Evolutionary conservation across 176 grass and related monocot species (phyloP).

Genomic region (Cenchrus fungigraminus): DNA sequence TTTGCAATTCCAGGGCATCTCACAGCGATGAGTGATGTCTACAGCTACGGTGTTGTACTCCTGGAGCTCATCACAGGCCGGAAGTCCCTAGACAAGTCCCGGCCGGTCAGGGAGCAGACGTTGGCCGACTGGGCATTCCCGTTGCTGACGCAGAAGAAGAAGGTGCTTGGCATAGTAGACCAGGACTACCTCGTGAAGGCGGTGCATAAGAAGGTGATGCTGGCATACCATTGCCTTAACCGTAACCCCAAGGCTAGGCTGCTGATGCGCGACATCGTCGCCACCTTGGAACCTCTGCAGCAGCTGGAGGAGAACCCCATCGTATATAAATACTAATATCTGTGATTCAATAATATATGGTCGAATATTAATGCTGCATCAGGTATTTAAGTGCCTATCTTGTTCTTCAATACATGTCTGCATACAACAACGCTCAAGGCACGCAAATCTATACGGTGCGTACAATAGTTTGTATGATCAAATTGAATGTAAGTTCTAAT

Average conservation of each 20-base stretch:
- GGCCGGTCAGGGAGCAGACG: slow-evolving; percentile 69
- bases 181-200: slow-evolving; percentile 74
- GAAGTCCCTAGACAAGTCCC: slow-evolving; percentile 72
- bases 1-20: slow-evolving; percentile 61
- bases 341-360: too few relatives aligned
- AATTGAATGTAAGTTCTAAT: too few relatives aligned
- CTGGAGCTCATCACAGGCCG: slow-evolving; percentile 77
- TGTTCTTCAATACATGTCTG: too few relatives aligned
- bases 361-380: too few relatives aligned
- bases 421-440: too few relatives aligned
- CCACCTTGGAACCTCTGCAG: slow-evolving; percentile 68
- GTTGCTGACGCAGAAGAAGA: slow-evolving; percentile 46
- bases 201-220: slow-evolving; percentile 65
- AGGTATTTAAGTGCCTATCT: too few relatives aligned
- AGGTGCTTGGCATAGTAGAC: slow-evolving; percentile 62
- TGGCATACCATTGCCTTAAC: slow-evolving; percentile 83
- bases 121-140: slow-evolving; percentile 77
- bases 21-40: slow-evolving; percentile 88
- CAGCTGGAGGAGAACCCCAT: slow-evolving; percentile 28
- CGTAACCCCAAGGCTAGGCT: slow-evolving; percentile 81
- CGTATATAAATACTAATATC: too few relatives aligned
- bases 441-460: too few relatives aligned
- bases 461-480: too few relatives aligned
- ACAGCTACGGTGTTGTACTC: slow-evolving; percentile 85
- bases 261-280: slow-evolving; percentile 69